phyloP scores from a whole-genome alignment of 768 basidiomycete species.

The Boletus rex-veris region DNA sequence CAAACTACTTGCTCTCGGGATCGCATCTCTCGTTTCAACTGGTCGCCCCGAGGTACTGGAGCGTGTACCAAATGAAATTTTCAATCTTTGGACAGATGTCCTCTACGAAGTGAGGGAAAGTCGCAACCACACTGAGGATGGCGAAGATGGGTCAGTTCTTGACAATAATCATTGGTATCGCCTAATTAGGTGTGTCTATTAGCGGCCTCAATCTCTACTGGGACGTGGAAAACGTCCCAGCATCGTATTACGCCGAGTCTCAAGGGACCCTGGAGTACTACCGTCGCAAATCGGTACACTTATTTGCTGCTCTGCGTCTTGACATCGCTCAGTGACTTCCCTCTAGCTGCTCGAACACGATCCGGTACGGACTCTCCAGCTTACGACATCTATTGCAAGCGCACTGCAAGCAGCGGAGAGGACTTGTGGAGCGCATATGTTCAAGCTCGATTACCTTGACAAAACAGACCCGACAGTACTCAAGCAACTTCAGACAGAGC shows the following conservation, averaged over 20 bases:
- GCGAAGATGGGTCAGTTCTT: slow-evolving; percentile 34
- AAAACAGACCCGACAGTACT: slow-evolving; percentile 74
- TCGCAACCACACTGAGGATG: slow-evolving; percentile 34
- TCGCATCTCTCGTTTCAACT: slow-evolving; percentile 73
- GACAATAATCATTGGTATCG: neutral
- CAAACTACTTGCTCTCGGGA: slow-evolving; percentile 81
- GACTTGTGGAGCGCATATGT: slow-evolving; percentile 49
- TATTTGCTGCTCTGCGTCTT: neutral
- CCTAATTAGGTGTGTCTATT: neutral
- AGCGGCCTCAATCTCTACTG: slow-evolving; percentile 58
- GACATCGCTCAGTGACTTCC: slow-evolving; percentile 7
- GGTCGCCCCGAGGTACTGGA: slow-evolving; percentile 69
- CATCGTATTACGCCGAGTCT: slow-evolving; percentile 56
- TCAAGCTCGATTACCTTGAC: slow-evolving; percentile 58
- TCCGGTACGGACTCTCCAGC: slow-evolving; percentile 61
- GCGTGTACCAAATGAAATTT: slow-evolving; percentile 69
- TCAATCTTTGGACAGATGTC: slow-evolving; percentile 86
- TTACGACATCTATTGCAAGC: slow-evolving; percentile 57
- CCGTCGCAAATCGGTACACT: slow-evolving; percentile 67
- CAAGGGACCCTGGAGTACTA: slow-evolving; percentile 71
- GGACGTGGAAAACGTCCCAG: slow-evolving; percentile 62
- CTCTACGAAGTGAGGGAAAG: slow-evolving; percentile 84
- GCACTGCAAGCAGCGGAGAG: slow-evolving; percentile 64
- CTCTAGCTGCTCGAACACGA: slow-evolving; percentile 66
- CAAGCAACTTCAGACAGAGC: slow-evolving; percentile 60